Percentiles rank a stretch among this genome's conserved stretches.
Conservation (phyloP, 306 rosid species). For the Leucaena leucocephala region DNA sequence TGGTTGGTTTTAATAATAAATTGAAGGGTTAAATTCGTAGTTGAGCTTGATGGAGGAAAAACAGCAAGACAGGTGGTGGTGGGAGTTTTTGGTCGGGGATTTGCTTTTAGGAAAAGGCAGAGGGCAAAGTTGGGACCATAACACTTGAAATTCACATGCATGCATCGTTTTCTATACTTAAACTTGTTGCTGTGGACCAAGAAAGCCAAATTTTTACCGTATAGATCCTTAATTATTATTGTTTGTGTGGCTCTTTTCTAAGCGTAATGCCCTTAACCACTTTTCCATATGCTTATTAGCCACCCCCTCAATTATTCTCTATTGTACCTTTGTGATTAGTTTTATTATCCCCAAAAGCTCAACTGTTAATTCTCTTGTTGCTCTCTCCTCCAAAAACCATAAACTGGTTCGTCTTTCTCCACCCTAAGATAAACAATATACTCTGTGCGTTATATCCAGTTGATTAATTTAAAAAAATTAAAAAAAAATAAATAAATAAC, state of each 20-base stretch:
- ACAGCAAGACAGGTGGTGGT: conserved; percentile 28
- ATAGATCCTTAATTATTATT: neutral
- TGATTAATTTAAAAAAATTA: too few species aligned
- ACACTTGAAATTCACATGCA: conserved; percentile 23
- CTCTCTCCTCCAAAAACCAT: neutral
- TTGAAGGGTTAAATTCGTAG: neutral
- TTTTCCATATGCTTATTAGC: neutral
- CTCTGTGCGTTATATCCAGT: too few species aligned
- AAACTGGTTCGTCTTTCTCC: neutral
- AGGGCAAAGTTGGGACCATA: conserved; percentile 43
- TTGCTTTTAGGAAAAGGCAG: conserved; percentile 44
- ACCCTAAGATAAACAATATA: neutral
- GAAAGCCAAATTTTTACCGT: neutral
- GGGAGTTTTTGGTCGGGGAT: conserved; percentile 30
- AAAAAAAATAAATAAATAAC: too few species aligned
- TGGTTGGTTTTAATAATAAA: neutral
- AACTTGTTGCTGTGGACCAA: conserved; percentile 46
- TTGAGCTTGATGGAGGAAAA: neutral
- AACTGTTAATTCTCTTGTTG: neutral
- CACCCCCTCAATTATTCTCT: neutral
- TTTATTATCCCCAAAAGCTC: neutral
- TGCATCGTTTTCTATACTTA: conserved; percentile 29
- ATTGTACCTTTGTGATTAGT: neutral
- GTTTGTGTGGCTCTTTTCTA: neutral
- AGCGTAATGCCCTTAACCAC: conserved; percentile 11